Base-by-base conservation (phyloP, 805 yeast genomes). In the Pichia thaimueangensis region DNA sequence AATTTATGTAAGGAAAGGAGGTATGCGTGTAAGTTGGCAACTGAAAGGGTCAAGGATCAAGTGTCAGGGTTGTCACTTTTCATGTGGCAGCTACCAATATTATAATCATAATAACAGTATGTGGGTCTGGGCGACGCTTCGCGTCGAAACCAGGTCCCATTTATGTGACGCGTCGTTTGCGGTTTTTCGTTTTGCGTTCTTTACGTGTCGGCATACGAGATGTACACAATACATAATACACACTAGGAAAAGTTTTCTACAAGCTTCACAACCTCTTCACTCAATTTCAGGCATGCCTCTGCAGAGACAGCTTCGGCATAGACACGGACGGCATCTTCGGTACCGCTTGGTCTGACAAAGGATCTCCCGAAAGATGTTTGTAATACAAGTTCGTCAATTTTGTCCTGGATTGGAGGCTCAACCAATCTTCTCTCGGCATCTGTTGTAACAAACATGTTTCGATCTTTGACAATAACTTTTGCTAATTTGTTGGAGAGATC, bases 301-400 rank as follows among this genome's bases (percentile, higher is more conserved):
- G 53, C 54, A 0, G 77, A 72, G 3, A 67, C 69, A 0, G 96
- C 95, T 62, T 93, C 98, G 1, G 96, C 93, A 53, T 93, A 93
- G 6, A 93, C 86, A 53, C 98, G 76, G 2, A 93, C 97, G 0
- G 96, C 97, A 61, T 93, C 94, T 61, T 93, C 98, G 1, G 98
- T 93, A 12, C 98, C 98, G 47, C 95, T 83, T 9, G 98, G 97
- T 53, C 98, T 77, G 3, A 91, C 97, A 63, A 93, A 93, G 2
- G 95, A 81, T 56, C 98, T 75, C 2, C 91, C 97, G 15, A 63
- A 56, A 5, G 21, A 11, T 9, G 28, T 12, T 51, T 74, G 64
- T 9, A 64, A 56, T 16, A 91, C 91, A 23, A 74, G 58, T 4
- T 54, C 68, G 58, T 93, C 93, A 42, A 93, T 86, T 48, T 74